Percentiles rank a stretch among this genome's conserved stretches.
Conservation (phyloP, 2,329 filamentous ascomycete species). For the Cytospora piceicola region DNA sequence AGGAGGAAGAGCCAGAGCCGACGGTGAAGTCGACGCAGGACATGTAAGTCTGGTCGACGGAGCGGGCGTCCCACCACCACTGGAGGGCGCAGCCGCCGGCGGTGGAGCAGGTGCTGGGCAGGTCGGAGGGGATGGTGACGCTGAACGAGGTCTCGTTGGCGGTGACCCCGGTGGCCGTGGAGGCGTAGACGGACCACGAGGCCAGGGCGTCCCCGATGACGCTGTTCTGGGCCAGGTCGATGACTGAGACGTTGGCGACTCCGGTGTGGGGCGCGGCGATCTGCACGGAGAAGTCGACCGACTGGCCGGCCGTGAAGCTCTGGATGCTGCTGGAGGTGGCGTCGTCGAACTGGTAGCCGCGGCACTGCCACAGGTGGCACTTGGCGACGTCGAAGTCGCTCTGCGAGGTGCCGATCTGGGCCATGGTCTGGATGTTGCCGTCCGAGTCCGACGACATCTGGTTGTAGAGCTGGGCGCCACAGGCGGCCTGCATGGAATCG, state of each 20-base stretch:
- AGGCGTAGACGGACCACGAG: conserved; percentile 55
- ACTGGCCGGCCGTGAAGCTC: conserved; percentile 54
- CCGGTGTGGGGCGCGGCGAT: conserved; percentile 59
- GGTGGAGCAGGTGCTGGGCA: conserved; percentile 48
- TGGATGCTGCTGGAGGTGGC: conserved; percentile 54
- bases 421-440: conserved; percentile 60
- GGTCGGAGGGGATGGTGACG: conserved; percentile 56
- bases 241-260: conserved; percentile 57
- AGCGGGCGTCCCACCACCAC: conserved; percentile 56
- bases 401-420: conserved; percentile 52
- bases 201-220: conserved; percentile 53
- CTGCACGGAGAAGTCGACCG: conserved; percentile 48
- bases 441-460: conserved; percentile 57
- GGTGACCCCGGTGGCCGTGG: conserved; percentile 46
- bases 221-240: conserved; percentile 52
- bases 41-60: conserved; percentile 56
- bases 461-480: conserved; percentile 58
- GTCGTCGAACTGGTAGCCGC: conserved; percentile 61
- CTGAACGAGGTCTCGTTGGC: conserved; percentile 53
- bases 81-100: conserved; percentile 56
- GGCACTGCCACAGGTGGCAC: conserved; percentile 60
- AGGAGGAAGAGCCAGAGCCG: conserved; percentile 3
- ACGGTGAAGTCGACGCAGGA: conserved; percentile 55
- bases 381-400: conserved; percentile 50
- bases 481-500: conserved; percentile 53